Conservation (phyloP, 495 filamentous ascomycete species). For the Penicillium coprophilum region DNA sequence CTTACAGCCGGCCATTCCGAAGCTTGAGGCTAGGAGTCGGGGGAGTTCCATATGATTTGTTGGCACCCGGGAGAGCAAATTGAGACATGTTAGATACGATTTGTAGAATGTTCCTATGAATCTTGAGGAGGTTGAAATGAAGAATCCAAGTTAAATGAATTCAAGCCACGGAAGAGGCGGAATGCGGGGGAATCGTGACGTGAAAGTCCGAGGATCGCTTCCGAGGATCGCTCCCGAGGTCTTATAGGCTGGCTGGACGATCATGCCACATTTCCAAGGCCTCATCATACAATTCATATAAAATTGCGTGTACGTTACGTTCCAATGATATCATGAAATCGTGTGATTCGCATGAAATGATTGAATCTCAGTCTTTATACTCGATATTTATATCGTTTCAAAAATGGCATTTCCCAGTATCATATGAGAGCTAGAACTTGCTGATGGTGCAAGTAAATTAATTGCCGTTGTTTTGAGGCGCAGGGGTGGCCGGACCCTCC, state of each 20-base stretch:
- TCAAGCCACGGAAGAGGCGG: conserved; percentile 14
- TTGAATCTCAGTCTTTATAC: background rate
- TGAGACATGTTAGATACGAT: conserved; percentile 20
- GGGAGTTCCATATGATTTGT: conserved; percentile 17
- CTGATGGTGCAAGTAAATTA: conserved; percentile 16
- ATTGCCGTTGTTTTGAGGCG: conserved; percentile 64
- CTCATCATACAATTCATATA: background rate
- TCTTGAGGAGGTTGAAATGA: background rate
- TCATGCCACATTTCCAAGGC: conserved; percentile 13
- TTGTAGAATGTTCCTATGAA: background rate
- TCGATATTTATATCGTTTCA: background rate
- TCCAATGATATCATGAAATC: no score
- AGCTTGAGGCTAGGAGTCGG: conserved; percentile 21
- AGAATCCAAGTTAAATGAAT: background rate
- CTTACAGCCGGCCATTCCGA: conserved; percentile 23
- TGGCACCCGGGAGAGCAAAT: conserved; percentile 25
- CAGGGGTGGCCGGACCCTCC: conserved; percentile 69
- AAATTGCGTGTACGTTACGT: no score
- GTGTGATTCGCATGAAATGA: no score
- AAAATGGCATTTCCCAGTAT: background rate
- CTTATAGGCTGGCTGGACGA: background rate
- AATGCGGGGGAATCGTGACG: conserved; percentile 32
- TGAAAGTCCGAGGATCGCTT: conserved; percentile 13
- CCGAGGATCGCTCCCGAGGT: background rate
- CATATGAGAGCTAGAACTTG: background rate